Base-by-base conservation (phyloP, 2,329 filamentous ascomycete species). In the Mycosphaerelloides madeirae region DNA sequence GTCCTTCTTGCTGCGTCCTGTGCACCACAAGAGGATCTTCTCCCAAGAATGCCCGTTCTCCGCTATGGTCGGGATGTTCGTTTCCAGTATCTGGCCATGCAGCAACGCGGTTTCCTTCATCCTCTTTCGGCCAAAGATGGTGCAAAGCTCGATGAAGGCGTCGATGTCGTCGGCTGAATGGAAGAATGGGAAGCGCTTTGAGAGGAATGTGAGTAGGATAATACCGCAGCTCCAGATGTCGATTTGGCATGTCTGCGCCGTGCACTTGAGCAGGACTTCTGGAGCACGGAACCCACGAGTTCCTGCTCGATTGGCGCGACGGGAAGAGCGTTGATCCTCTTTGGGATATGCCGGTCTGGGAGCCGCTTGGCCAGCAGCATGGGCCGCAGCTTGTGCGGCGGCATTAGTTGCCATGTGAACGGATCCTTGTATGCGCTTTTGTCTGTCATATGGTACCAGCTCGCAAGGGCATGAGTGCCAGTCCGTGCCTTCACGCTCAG, bases 141-240 rank as follows among this genome's bases (percentile, higher is more conserved):
- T 95, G 29, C 90, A 87, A 55, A 98, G 94, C 67, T 98, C 93
- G 55, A 98, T 91, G 78, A 96, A 85, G 40, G 93, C 93, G 62
- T 98, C 93, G 37, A 98, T 85, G 59, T 98, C 93, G 65, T 98
- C 93, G n/a, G 89, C 85, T 35, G 87, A 95, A 69, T 98, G 96
- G 76, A 98, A 98, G 69, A 98, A 98, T 1, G 93, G 93, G 59
- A 98, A 98, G 3, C 93, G 83, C 44, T 85, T 85, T 31, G 87
- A 91, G 12, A 98, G 74, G 52, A 98, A 85, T 1, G 93, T 98
- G n/a, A 98, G 75, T 2, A 98, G 77, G 43, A 98, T 95, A n/a
- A 98, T 90, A 32, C 93, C 93, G 0, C 84, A 90, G 18, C 88
- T 95, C 93, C 93, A 98, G 54, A 98, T 85, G 64, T 98, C 93